These are phyloP conservation scores for Trichoderma sp. DNA, from an alignment of 2,329 filamentous ascomycete genomes.

Conservation along the genomic window DNA sequence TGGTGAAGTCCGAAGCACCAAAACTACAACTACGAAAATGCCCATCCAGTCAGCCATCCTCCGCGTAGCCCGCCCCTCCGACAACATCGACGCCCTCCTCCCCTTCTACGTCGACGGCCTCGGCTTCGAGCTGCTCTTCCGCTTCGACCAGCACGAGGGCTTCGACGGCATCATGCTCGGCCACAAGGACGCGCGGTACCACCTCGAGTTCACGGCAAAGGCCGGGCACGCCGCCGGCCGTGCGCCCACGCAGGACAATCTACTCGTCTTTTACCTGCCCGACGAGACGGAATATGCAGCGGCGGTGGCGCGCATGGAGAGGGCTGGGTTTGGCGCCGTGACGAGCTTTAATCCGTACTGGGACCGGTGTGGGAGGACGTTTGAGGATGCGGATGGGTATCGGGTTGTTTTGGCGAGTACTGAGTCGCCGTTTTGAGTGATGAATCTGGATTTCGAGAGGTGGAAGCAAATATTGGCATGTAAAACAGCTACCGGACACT, in stretches of 20 bases:
- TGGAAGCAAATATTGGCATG: background rate
- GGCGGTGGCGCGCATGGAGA: slow-evolving; percentile 40
- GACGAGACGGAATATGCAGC: slow-evolving; percentile 34
- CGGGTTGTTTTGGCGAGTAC: slow-evolving; percentile 44
- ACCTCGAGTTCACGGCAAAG: slow-evolving; percentile 47
- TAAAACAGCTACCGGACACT: background rate
- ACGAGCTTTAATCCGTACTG: slow-evolving; percentile 48
- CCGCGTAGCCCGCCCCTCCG: slow-evolving; percentile 46
- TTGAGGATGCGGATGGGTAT: slow-evolving; percentile 50
- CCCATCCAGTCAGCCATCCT: slow-evolving; percentile 34
- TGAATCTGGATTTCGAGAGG: no score
- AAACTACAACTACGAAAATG: slow-evolving; percentile 20
- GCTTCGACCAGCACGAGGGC: slow-evolving; percentile 41
- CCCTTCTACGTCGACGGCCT: slow-evolving; percentile 47
- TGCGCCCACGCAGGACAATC: slow-evolving; percentile 46
- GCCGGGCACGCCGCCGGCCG: slow-evolving; percentile 39
- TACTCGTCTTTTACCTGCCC: slow-evolving; percentile 48
- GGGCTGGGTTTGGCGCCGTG: slow-evolving; percentile 39
- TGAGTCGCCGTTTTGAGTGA: slow-evolving; percentile 18
- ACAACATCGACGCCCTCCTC: slow-evolving; percentile 41
- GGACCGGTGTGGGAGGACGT: slow-evolving; percentile 47
- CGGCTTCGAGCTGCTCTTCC: slow-evolving; percentile 40
- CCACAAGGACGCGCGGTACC: slow-evolving; percentile 40
- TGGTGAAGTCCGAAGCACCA: background rate
- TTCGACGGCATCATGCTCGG: slow-evolving; percentile 48